Evolutionary conservation across 169 alveolate species (phyloP), one percentile per base, ranked within the genome.

Genomic region (Haemoproteus tartakovskyi): DNA sequence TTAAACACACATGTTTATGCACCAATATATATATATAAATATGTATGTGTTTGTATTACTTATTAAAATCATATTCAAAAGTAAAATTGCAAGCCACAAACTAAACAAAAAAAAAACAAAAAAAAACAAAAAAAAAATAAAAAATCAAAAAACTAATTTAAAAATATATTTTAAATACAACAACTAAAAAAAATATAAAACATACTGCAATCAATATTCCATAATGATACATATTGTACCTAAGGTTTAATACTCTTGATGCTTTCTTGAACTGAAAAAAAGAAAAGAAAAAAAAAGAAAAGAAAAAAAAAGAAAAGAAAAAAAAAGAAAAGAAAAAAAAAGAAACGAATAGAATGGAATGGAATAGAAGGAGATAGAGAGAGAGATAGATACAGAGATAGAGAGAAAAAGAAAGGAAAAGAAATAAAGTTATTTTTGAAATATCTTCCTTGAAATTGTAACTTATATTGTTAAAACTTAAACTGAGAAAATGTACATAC

Each of bases 161-260:
- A 56, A 74, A 74, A 56, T 74, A 74, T 57, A 33, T 45, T 48
- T 74, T 74, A 51, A 74, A 74, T 38, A 74, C 22, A 29, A 74
- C 57, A 19, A 74, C 57, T 54, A 74, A 74, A 56, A 74, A 74
- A 57, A 74, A 74, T 27, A 74, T 57, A 37, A 74, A 18, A 51
- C 54, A 16, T 41, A 74, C 62, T 4, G 50, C 41, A 50, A 47
- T 11, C 29, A 56, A 11, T 24, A 74, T 74, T 16, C 84, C 84
- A 51, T 74, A 74, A 22, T 74, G 84, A 60, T 74, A 74, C 47
- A 74, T 18, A 21, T 54, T 59, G 16, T 74, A 56, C 33, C 64
- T 74, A n/a, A 74, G 78, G 26, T 61, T 79, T 37, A 79, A 62
- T 16, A 79, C 62, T 26, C 80, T 79, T 6, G 86, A 79, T 16